Evolutionary conservation across 805 yeast species (phyloP), one percentile per base, ranked within the genome.

Genomic region (Groenewaldozyma tartarivorans): DNA sequence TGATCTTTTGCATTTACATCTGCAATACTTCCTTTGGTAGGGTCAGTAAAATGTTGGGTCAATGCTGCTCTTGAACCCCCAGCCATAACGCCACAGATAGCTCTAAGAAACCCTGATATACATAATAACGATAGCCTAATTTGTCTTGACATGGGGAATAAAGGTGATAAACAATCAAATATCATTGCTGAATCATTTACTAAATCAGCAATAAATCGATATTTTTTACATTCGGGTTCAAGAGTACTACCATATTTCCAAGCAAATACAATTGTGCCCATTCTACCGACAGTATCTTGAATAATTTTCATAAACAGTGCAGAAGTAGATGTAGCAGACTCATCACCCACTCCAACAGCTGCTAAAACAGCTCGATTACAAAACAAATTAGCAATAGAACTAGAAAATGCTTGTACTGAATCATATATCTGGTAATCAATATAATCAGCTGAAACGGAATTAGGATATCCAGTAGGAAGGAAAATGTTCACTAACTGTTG

Each of bases 321-420:
- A 11, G 61, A 50, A 3, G 66, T 60, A 29, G 61, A 51, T 17
- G 62, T 54, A 4, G 65, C 63, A 11, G 50, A 36, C 22, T 51
- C 53, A 42, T 61, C 64, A 22, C 65, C 65, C 3, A 60, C 65
- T 2, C 65, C 65, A 11, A 60, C 63, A 15, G 63, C 63, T 22
- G 46, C 36, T 26, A 60, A 45, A 7, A 60, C 61, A 13, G 62
- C 57, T 3, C 65, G 45, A 39, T 58, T 60, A 24, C 64, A 65
- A 37, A 60, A 47, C 32, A 60, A 44, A 15, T 45, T 39, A 4
- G 63, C 61, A 30, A 60, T 59, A 5, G 64, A 54, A 36, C 52
- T 43, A 13, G 61, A 54, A 40, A 60, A 60, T 11, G 65, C 65
- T 45, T 60, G 65, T 24, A 61, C 43, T 18, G 66, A 59, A 46